Evolutionary conservation across 768 basidiomycete genomes (phyloP), one percentile per base, ranked within the genome.

Genomic region (Suillus sp.): DNA sequence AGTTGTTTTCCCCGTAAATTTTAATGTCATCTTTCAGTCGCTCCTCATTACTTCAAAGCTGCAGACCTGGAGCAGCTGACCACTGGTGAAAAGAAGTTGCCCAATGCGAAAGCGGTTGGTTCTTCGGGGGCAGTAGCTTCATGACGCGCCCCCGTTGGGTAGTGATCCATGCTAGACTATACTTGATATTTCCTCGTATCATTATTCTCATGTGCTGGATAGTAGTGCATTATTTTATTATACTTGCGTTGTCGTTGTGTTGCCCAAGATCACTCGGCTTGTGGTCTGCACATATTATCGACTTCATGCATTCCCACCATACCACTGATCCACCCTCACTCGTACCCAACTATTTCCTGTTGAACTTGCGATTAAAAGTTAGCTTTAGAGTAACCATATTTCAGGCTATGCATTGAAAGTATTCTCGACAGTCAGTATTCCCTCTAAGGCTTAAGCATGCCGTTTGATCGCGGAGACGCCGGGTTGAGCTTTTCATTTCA

Each of bases 11-110:
- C 18, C 35, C 30, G 56, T 57, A 64, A n/a, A 25, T 50, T 32
- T 62, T 62, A 50, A 27, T 62, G 16, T 6, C 60, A 20, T 45
- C 56, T 32, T 61, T 1, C 70, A 95, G 95, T 98, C 25, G 96
- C 96, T 2, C 96, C 96, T 0, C 96, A 99, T 73, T 98, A 95
- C 74, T 99, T 96, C 85, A 96, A 93, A 73, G 81, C 83, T 8
- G 88, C 91, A 1, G 92, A 93, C 69, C 75, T 93, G 53, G 92
- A 94, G 68, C 89, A 93, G 70, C 74, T 93, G 43, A 84, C 90
- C 0, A 84, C 84, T 18, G 90, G 92, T 20, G 92, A 93, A 64
- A 94, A 91, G 78, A 97, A 96, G 78, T 93, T 96, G 93, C 95
- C 95, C n/a, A 94, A 93, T 70, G 80, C 79, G 35, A 96, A 95